Evolutionary conservation across 768 basidiomycete genomes (phyloP), one percentile per base, ranked within the genome.

Genomic region (Mycena galericulata): DNA sequence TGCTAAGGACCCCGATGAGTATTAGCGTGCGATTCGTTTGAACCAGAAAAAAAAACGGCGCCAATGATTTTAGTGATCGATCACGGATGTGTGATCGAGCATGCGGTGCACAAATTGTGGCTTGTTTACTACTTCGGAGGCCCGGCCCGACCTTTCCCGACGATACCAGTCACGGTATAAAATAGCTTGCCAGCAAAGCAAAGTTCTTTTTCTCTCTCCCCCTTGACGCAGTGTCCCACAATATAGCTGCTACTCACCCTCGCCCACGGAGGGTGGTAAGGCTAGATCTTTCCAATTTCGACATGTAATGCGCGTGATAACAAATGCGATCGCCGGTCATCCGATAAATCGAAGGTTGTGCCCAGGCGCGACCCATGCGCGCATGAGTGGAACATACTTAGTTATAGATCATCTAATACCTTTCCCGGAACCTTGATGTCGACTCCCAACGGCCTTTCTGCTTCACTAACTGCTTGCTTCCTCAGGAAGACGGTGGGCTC

Each of bases 401-500:
- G 46, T 63, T 62, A 62, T 67, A 61, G 62, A 68, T 41, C 54
- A 43, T 24, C 51, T 64, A n/a, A n/a, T 49, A 12, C 32, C 54
- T 68, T 68, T 53, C 59, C 32, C 47, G 47, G 59, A 65, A 57
- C 70, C 51, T 34, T 73, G 45, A 86, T 85, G 84, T 74, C 81
- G 66, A 82, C 85, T 57, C 46, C 81, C 5, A 94, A 94, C 78
- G 88, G 87, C 50, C 84, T 96, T 27, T 95, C 56, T 93, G 95
- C 79, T 95, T 96, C 80, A 96, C 95, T 41, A 96, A 96, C 79
- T 95, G 95, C 72, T 78, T 92, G 62, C 83, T 97, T 27, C 89
- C 92, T 1, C 87, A 85, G 62, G 94, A 96, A 76, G 93, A 96
- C 74, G 95, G 95, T 20, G 87, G 84, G 56, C 84, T 96, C 20